Evolutionary conservation across 2,329 filamentous ascomycete species (phyloP), one percentile per base, ranked within the genome.

Genomic region (Aspergillus oerlinghausenensis): DNA sequence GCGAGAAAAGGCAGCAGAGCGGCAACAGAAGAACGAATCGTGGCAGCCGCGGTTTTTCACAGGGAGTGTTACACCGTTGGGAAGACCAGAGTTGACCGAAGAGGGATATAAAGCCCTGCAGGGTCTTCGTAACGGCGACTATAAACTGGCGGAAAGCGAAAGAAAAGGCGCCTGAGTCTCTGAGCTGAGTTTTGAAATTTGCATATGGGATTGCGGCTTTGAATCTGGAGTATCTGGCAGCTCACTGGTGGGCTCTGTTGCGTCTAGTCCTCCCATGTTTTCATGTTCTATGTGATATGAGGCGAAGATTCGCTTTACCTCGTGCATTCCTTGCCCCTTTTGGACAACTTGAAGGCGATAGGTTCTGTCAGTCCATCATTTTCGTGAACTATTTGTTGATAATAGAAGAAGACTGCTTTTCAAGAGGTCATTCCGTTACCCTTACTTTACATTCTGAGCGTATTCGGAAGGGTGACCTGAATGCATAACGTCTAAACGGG

Each of bases 21-120:
- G 94, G 47, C 88, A 93, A 70, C 81, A 82, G 48, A 82, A 82
- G 14, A 84, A 86, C 11, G 82, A 84, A 57, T 82, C 84, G 35
- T 99, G 90, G 86, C 80, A 87, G 63, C 94, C 94, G n/a, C 82
- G 91, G 47, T 99, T 96, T 77, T 99, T 99, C 75, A 86, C 81
- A 0, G 81, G 79, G 3, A 79, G 80, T 0, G 79, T 84, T n/a
- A 84, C 82, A 51, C 78, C 82, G 0, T 68, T 81, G 28, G 87
- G 87, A 1, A 82, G 79, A 66, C 87, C 87, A 0, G 80, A 86
- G 59, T 71, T 89, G 62, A 88, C 82, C 0, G 75, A 80, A 49
- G 85, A 88, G 50, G 87, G 87, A n/a, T 76, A 78, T 59, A 75
- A 75, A 66, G 83, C 75, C 3, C 71, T 89, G 53, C 75, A 82